Conservation (phyloP, 108 stramenopile genomes). For the Licmophora abbreviata region DNA sequence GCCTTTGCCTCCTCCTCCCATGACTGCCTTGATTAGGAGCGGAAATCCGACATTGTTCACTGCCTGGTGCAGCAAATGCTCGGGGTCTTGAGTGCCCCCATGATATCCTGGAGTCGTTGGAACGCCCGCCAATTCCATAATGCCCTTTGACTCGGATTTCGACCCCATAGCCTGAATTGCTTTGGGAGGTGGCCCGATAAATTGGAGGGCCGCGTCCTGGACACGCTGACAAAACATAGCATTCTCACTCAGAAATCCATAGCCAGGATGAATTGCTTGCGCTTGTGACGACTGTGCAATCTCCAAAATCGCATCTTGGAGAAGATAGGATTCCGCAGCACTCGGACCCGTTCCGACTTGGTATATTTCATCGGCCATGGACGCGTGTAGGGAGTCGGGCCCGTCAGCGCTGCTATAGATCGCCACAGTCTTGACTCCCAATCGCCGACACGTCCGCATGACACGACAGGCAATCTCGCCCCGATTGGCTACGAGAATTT, state of each 20-base stretch:
- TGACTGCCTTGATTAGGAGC: constrained; percentile 83
- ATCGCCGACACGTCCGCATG: constrained; percentile 69
- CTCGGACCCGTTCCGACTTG: constrained; percentile 80
- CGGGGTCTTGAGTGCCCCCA: constrained; percentile 34
- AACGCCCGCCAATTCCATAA: constrained; percentile 64
- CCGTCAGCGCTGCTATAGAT: constrained; percentile 83
- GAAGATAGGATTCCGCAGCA: constrained; percentile 64
- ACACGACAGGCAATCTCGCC: constrained; percentile 94
- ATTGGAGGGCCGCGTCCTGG: constrained; percentile 39
- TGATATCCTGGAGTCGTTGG: constrained; percentile 84
- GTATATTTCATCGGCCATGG: constrained; percentile 62
- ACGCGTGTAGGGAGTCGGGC: constrained; percentile 43
- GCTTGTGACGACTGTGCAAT: constrained; percentile 65
- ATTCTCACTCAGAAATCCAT: constrained; percentile 91
- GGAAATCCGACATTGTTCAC: constrained; percentile 65
- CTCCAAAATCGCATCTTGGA: constrained; percentile 55
- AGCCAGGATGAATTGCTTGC: constrained; percentile 92
- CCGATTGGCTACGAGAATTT: constrained; percentile 89
- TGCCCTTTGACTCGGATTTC: constrained; percentile 76
- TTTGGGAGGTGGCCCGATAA: constrained; percentile 79
- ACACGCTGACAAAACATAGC: constrained; percentile 69
- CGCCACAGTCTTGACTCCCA: constrained; percentile 68
- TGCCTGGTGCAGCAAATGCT: constrained; percentile 26
- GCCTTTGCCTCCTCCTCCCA: constrained; percentile 94
- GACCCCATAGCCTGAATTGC: constrained; percentile 82